Evolutionary conservation across 345 rosid genomes (phyloP).

Genomic region (Cardiospermum halicacabum): DNA sequence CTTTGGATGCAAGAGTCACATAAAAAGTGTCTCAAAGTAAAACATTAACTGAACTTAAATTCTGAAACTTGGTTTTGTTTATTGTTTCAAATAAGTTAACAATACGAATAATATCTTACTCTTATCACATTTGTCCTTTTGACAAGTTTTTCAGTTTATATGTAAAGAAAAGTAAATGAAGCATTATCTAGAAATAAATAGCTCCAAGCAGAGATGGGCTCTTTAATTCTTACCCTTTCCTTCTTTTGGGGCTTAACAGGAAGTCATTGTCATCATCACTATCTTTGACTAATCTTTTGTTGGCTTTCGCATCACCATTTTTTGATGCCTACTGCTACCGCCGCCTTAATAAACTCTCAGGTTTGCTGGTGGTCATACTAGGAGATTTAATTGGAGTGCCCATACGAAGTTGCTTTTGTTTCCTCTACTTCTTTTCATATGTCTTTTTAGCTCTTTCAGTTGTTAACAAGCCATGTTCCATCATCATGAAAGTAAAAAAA

Average conservation of each 20-base stretch:
- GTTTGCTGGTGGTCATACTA: constrained; percentile 37
- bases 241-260: constrained; percentile 59
- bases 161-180: constrained; percentile 20
- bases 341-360: constrained; percentile 67
- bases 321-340: constrained; percentile 45
- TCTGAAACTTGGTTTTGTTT: constrained; percentile 20
- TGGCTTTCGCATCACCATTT: constrained; percentile 59
- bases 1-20: background rate
- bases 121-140: constrained; percentile 15
- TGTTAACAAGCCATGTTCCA: constrained; percentile 94
- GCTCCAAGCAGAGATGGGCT: constrained; percentile 10
- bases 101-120: constrained; percentile 28
- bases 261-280: constrained; percentile 46
- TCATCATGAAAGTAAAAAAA: constrained; percentile 58
- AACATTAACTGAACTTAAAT: constrained; percentile 2
- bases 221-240: constrained; percentile 49
- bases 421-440: constrained; percentile 78
- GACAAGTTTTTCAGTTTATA: constrained; percentile 15
- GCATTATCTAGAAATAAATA: constrained; percentile 14
- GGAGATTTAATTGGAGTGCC: constrained; percentile 64
- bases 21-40: constrained; percentile 6
- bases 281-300: constrained; percentile 53
- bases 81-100: constrained; percentile 20
- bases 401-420: constrained; percentile 63
- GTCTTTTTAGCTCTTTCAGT: constrained; percentile 70